phyloP scores from a whole-genome alignment of 2,329 filamentous ascomycete species.

The Fusarium tjaetaba region DNA sequence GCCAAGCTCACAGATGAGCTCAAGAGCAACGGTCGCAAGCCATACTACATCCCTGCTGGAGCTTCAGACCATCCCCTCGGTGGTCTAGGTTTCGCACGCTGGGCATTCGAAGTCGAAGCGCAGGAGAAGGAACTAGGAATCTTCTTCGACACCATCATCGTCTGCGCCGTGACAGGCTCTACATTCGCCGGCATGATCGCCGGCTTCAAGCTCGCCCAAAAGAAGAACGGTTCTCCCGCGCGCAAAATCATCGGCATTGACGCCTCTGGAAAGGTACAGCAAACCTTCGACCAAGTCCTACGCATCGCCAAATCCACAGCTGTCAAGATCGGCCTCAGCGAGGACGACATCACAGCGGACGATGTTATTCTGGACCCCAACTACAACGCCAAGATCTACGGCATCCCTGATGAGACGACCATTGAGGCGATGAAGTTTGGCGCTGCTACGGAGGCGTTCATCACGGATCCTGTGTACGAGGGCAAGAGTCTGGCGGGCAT shows the following conservation, averaged over 20 bases:
- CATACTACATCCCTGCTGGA: constrained; percentile 78
- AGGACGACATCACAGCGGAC: constrained; percentile 67
- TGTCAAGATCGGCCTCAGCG: constrained; percentile 67
- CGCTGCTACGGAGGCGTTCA: constrained; percentile 74
- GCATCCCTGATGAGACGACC: constrained; percentile 72
- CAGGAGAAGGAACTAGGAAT: constrained; percentile 70
- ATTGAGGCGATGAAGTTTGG: constrained; percentile 75
- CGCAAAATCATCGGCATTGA: constrained; percentile 74
- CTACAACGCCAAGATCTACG: constrained; percentile 75
- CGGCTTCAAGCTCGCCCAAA: constrained; percentile 73
- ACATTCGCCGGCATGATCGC: constrained; percentile 78
- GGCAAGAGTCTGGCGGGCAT: constrained; percentile 79
- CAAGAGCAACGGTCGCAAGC: constrained; percentile 62
- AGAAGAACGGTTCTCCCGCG: constrained; percentile 54
- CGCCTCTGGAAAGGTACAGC: constrained; percentile 52
- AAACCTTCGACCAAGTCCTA: constrained; percentile 73
- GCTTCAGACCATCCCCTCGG: constrained; percentile 76
- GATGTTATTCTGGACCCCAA: constrained; percentile 70
- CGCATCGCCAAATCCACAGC: constrained; percentile 73
- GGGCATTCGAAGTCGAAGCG: constrained; percentile 73
- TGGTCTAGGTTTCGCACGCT: constrained; percentile 75
- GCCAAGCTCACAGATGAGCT: constrained; percentile 64
- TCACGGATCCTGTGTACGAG: constrained; percentile 81
- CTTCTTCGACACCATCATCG: constrained; percentile 74
- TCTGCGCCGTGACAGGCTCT: constrained; percentile 76